phyloP scores from a whole-genome alignment of 768 basidiomycete genomes.

The Phanerochaete sordida region DNA sequence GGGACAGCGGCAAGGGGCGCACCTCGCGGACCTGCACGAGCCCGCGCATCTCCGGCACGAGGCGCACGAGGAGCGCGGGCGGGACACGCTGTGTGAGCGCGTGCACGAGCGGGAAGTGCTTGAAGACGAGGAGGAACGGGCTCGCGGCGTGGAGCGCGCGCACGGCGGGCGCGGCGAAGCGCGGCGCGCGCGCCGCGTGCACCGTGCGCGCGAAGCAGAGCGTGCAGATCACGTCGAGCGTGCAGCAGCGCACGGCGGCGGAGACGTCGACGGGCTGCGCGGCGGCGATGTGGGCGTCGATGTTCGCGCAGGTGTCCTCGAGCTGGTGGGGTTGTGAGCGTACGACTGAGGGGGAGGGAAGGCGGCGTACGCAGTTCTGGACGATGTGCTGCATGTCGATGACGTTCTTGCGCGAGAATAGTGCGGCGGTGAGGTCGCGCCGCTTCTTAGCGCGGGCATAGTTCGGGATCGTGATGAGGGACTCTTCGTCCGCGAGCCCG shows the following conservation, averaged over 20 bases:
- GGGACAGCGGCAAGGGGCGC: no score
- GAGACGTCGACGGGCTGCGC: constrained; percentile 31
- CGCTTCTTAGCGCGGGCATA: constrained; percentile 5
- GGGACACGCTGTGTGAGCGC: background rate
- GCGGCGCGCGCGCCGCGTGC: constrained; percentile 29
- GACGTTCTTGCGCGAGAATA: constrained; percentile 10
- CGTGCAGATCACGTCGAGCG: constrained; percentile 40
- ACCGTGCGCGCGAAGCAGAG: constrained; percentile 36
- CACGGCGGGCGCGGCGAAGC: constrained; percentile 34
- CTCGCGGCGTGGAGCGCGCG: constrained; percentile 29
- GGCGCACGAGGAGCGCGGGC: background rate
- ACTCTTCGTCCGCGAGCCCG: constrained; percentile 20
- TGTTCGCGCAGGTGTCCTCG: constrained; percentile 25
- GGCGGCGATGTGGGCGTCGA: constrained; percentile 2
- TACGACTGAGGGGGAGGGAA: no score
- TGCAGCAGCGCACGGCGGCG: constrained; percentile 38
- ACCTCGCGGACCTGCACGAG: background rate
- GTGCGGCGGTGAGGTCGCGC: background rate
- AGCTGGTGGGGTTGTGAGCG: constrained; percentile 22
- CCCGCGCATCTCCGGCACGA: background rate
- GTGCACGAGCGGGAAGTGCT: constrained; percentile 8
- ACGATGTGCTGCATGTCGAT: constrained; percentile 7
- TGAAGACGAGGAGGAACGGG: constrained; percentile 17
- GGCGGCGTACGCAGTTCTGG: background rate
- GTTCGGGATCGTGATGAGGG: background rate